A percentile compares a stretch with the other conserved stretches of the same genome.
Conservation (phyloP, 345 rosid species). For the Citrus maxima region DNA sequence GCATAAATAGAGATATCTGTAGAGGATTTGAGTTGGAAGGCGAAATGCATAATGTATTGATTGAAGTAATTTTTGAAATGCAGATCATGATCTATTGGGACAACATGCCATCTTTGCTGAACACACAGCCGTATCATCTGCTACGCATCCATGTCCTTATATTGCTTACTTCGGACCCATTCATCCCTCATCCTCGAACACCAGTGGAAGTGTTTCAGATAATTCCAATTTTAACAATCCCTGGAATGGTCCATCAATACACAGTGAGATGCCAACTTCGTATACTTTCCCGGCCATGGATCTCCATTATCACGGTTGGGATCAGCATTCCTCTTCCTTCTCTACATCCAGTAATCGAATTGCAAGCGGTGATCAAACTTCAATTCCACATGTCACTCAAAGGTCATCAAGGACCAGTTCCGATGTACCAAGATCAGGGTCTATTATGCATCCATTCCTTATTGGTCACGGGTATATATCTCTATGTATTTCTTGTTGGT, state of each 20-base stretch:
- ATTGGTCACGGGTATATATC: slow-evolving; percentile 71
- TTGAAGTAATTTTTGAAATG: slow-evolving; percentile 23
- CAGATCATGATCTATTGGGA: slow-evolving; percentile 80
- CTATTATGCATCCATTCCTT: slow-evolving; percentile 71
- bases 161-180: slow-evolving; percentile 83
- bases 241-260: slow-evolving; percentile 76
- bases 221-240: slow-evolving; percentile 61
- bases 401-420: slow-evolving; percentile 61
- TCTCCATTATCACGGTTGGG: slow-evolving; percentile 73
- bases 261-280: slow-evolving; percentile 66
- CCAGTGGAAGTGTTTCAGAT: slow-evolving; percentile 65
- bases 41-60: slow-evolving; percentile 16
- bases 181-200: slow-evolving; percentile 74
- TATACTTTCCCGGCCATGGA: slow-evolving; percentile 75
- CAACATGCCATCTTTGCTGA: slow-evolving; percentile 72
- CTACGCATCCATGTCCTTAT: slow-evolving; percentile 86
- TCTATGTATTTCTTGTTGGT: slow-evolving; percentile 1
- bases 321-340: slow-evolving; percentile 67
- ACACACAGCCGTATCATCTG: slow-evolving; percentile 63
- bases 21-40: not conserved
- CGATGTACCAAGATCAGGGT: slow-evolving; percentile 68
- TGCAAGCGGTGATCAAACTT: slow-evolving; percentile 57
- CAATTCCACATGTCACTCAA: slow-evolving; percentile 47
- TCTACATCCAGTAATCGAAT: slow-evolving; percentile 51
- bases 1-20: slow-evolving; percentile 12